Conservation (phyloP, 345 rosid genomes). For the Euphorbia pulcherrima region DNA sequence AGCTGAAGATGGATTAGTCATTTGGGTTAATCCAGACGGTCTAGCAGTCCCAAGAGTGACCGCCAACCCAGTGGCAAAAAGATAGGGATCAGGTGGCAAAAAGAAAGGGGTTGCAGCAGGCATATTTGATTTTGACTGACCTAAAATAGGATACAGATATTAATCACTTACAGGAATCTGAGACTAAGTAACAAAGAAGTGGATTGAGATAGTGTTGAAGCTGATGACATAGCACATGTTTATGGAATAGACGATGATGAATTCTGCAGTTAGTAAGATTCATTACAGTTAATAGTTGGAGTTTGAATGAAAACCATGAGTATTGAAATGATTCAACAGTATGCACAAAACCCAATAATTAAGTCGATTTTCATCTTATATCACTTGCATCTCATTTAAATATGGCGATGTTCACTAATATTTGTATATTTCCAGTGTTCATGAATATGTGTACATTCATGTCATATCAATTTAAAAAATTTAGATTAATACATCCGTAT, state of each 20-base stretch:
- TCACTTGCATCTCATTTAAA: too few species aligned
- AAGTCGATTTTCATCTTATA: too few species aligned
- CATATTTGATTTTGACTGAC: conserved; percentile 34
- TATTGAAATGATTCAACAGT: not conserved
- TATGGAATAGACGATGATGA: conserved; percentile 31
- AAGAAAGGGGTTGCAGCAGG: conserved; percentile 36
- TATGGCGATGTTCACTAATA: too few species aligned
- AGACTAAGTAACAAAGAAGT: conserved; percentile 34
- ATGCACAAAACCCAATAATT: too few species aligned
- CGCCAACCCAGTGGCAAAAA: conserved; percentile 37
- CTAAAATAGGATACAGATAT: conserved; percentile 30
- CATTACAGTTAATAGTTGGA: not conserved
- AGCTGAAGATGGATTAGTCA: conserved; percentile 34
- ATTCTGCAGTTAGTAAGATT: conserved; percentile 36
- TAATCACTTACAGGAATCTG: conserved; percentile 26
- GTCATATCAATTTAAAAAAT: too few species aligned
- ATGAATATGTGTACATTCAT: too few species aligned
- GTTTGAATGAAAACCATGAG: not conserved
- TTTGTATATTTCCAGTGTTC: too few species aligned
- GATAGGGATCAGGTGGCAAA: conserved; percentile 39
- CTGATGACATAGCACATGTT: conserved; percentile 29
- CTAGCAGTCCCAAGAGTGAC: conserved; percentile 44
- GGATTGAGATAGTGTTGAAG: conserved; percentile 37
- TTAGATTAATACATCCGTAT: too few species aligned
- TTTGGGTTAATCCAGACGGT: conserved; percentile 28